phyloP scores from a whole-genome alignment of 768 basidiomycete genomes.

The Gloeopeniophorella convolvens region DNA sequence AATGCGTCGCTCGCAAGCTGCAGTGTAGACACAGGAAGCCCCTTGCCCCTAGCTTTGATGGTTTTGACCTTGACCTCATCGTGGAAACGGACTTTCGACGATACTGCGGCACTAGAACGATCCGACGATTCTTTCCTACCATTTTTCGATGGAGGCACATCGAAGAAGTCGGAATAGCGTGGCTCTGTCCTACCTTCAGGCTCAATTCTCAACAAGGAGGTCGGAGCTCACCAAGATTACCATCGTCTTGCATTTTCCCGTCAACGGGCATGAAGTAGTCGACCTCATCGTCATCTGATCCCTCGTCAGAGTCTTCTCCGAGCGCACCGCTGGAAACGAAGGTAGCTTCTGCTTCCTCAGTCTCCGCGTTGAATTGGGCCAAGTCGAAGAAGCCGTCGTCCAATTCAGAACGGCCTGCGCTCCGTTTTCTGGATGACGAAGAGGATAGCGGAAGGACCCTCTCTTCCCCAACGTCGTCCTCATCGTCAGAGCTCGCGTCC shows the following conservation, averaged over 20 bases:
- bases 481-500: constrained; percentile 3
- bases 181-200: constrained; percentile 46
- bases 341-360: constrained; percentile 68
- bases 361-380: constrained; percentile 79
- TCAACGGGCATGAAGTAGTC: constrained; percentile 66
- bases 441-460: not conserved
- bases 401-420: constrained; percentile 46
- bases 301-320: constrained; percentile 42
- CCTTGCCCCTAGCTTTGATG: constrained; percentile 68
- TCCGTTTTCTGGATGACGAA: constrained; percentile 21
- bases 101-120: constrained; percentile 16
- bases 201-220: not conserved
- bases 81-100: constrained; percentile 60
- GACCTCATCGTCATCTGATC: constrained; percentile 49
- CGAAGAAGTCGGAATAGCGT: constrained; percentile 79
- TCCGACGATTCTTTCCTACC: constrained; percentile 22
- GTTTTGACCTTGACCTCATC: constrained; percentile 77
- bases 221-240: not conserved
- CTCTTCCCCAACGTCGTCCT: constrained; percentile 14
- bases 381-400: constrained; percentile 92
- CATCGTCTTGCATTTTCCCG: constrained; percentile 23
- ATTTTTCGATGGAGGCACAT: constrained; percentile 25
- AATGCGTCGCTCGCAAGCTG: constrained; percentile 36
- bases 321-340: constrained; percentile 55
- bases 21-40: constrained; percentile 42